Conservation (phyloP, 1,139 yeast genomes). For the Lizanozyma gosingica region DNA sequence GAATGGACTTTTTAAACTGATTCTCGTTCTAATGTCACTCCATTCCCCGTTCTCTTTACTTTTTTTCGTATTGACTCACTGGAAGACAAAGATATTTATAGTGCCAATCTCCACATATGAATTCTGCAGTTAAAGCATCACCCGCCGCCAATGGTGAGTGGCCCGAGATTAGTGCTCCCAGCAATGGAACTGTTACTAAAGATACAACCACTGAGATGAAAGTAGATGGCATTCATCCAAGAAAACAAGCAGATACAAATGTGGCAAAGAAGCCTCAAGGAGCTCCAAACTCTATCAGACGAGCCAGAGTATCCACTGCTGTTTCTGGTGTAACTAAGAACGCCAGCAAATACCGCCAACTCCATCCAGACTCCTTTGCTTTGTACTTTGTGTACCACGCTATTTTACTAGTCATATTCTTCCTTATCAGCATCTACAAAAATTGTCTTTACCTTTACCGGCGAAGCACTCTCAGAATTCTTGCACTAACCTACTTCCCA, state of each 20-base stretch:
- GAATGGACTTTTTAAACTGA: too few species aligned
- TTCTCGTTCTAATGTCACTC: too few species aligned
- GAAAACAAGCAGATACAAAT: neutral
- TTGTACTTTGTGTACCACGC: conserved; percentile 26
- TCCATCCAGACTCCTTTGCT: neutral
- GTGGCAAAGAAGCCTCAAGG: neutral
- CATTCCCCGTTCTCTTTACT: too few species aligned
- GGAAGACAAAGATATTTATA: too few species aligned
- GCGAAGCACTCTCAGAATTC: conserved; percentile 45
- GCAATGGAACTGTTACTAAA: too few species aligned
- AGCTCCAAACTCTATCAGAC: neutral
- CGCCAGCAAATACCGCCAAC: neutral
- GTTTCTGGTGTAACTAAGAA: neutral
- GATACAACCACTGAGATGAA: too few species aligned
- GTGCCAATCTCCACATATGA: too few species aligned
- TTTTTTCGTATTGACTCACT: too few species aligned
- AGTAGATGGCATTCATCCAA: too few species aligned
- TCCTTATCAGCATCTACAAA: conserved; percentile 47
- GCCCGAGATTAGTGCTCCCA: too few species aligned
- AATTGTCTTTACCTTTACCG: conserved; percentile 46
- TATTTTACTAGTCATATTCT: conserved; percentile 44
- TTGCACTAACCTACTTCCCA: conserved; percentile 67
- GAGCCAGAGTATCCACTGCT: neutral
- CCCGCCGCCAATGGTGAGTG: too few species aligned
- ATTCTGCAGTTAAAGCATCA: too few species aligned